Evolutionary conservation across 371 early-diverging fungal genomes (phyloP), one percentile per base, ranked within the genome.

Genomic region (Mucor mucedo): DNA sequence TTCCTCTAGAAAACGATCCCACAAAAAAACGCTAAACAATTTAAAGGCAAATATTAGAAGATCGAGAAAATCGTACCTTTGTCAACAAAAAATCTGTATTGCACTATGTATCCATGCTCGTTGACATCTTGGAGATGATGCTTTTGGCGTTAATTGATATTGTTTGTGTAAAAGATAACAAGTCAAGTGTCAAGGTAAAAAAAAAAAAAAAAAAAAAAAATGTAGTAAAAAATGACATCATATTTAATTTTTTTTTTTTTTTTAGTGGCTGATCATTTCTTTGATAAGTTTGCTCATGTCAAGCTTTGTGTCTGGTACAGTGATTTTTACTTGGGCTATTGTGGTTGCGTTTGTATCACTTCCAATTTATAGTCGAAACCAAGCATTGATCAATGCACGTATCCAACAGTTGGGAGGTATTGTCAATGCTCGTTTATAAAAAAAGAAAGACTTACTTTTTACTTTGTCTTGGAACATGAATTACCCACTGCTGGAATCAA

Each of bases 381-480:
- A 75, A 58, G 65, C 70, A 38, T 45, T 72, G 5, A 56, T 78
- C 8, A 69, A 75, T 54, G 69, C 75, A 14, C 78, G 75, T 57
- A 38, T 75, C 30, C 66, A 70, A 28, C 78, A 78, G 60, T 53
- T 59, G 2, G 69, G 69, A 52, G 65, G 69, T 0, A 35, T 78
- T 27, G 14, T 70, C 4, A 63, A 58, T 14, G 35, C 45, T 16
- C 52, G 52, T n/a, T 0, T 66, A 4, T 21, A 56, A 10, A 48
- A 33, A 21, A 7, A 16, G 7, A 16, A 6, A 7, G 21, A n/a
- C n/a, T n/a, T n/a, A n/a, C n/a, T n/a, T n/a, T n/a, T n/a, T n/a
- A n/a, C n/a, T n/a, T n/a, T n/a, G n/a, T n/a, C n/a, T n/a, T n/a
- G n/a, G n/a, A n/a, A n/a, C n/a, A n/a, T n/a, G n/a, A n/a, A n/a